Base-by-base conservation (phyloP, 371 early-diverging fungal genomes). In the Coemansia sp. region DNA sequence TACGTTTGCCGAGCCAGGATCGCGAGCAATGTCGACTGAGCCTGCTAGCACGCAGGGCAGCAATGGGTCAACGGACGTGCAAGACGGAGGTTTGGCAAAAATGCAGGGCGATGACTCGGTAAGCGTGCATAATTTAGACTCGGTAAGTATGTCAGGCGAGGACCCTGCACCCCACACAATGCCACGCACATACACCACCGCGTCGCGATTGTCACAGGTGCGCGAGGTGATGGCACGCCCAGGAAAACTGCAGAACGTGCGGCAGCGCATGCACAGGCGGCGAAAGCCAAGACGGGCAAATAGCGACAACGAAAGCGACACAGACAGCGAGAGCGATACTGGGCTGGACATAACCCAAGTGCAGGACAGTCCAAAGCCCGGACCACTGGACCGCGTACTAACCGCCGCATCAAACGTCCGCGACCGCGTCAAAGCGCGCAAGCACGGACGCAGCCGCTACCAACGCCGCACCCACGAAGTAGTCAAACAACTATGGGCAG, bases 131-230 rank as follows among this genome's bases (percentile, higher is more conserved):
- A 29, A 29, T 29, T 29, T 36, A 9, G 36, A 36, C 36, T 36
- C 36, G 36, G 9, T 9, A 36, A 36, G 13, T 8, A 4, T 44
- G n/a, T 2, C 9, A 4, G 29, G 7, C 12, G 19, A 24, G 6
- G 40, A 57, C 23, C 40, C 52, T 24, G 28, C 65, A 40, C 73
- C 65, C 24, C 55, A 56, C 40, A 62, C 67, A 5, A 26, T 75
- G 52, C 58, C 19, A 13, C 74, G 73, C n/a, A 61, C 77, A 11
- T 73, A 76, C 49, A 73, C 77, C 0, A 48, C 69, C 0, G 73
- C 77, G 1, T 76, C 77, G 5, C 74, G 67, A 1, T 4, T 73
- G n/a, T 72, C 77, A 41, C 77, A 76, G 13, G 52, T 64, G 15
- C 64, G 61, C 5, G 74, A 65, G 13, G 65, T 65, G 0, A 24